These are phyloP conservation scores for Starmerella bacillaris DNA, from an alignment of 805 yeast genomes.

Conservation along the genomic window DNA sequence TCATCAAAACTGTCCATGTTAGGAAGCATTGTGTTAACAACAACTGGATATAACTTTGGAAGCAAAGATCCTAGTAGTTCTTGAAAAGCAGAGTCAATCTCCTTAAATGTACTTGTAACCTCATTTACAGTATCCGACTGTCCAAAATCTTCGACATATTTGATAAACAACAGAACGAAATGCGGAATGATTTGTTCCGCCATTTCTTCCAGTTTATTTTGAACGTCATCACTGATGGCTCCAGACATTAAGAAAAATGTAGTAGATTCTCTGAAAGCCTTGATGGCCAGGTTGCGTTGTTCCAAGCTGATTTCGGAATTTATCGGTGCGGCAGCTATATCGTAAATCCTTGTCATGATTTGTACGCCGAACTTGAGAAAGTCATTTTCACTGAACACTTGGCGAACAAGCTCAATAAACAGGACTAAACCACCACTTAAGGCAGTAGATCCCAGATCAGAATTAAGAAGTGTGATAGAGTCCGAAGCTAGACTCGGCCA, in stretches of 20 bases:
- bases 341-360: not conserved
- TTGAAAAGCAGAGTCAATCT: constrained; percentile 16
- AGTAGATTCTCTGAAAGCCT: constrained; percentile 22
- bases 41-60: constrained; percentile 3
- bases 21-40: constrained; percentile 6
- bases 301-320: not conserved
- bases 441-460: constrained; percentile 27
- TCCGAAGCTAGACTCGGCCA: constrained; percentile 51
- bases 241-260: constrained; percentile 19
- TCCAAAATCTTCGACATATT: constrained; percentile 1
- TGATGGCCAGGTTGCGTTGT: constrained; percentile 17
- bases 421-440: constrained; percentile 24
- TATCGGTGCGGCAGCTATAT: not conserved
- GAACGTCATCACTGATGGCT: constrained; percentile 17
- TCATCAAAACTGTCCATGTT: constrained; percentile 2
- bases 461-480: constrained; percentile 20
- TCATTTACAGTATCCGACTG: constrained; percentile 11
- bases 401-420: constrained; percentile 60
- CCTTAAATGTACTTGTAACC: constrained; percentile 13
- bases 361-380: constrained; percentile 32
- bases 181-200: constrained; percentile 11
- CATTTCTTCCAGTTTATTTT: constrained; percentile 12
- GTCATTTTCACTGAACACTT: constrained; percentile 68
- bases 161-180: constrained; percentile 5
- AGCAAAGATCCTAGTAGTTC: constrained; percentile 11